Base-by-base conservation (phyloP, 2,329 filamentous ascomycete genomes). In the Polytolypa hystricis region DNA sequence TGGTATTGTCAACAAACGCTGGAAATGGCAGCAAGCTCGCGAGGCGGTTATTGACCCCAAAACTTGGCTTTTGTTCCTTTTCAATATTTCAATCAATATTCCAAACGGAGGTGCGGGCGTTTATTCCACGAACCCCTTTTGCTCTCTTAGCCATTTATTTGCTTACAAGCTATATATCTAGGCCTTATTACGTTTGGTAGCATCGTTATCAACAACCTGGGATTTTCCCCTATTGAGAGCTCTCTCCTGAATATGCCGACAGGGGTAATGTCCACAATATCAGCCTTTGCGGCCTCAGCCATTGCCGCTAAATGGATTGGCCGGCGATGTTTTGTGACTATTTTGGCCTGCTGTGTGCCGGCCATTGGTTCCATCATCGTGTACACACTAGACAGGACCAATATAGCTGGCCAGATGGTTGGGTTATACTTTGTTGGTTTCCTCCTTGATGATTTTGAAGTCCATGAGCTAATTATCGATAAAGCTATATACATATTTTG, bases 401-500 rank as follows among this genome's bases (percentile, higher is more conserved):
- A 62, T 26, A 43, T 59, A n/a, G 52, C 49, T 1, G 56, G 53
- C 1, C 61, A 64, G 30, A 57, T 64, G 52, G 48, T 59, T 15
- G 60, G 61, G 2, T 44, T 65, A 8, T 64, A 62, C 34, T 46
- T 61, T 28, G 54, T 53, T 18, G 21, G 34, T 23, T 9, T 18
- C 10, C 17, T 18, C 15, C 17, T 11, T 17, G n/a, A 23, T 4
- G 16, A n/a, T 7, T 19, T 18, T n/a, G 12, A 21, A 21, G 8
- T 4, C n/a, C 5, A 19, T 3, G 17, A 17, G 17, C n/a, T 8
- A 20, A 7, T 26, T 12, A 3, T 9, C 19, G 30, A 6, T 6
- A 9, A 16, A 50, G 47, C 17, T 60, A 30, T 62, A 62, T 44
- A 61, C 60, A 27, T 64, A 64, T 33, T 62, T 55, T 28, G 55